Percentiles rank a stretch among this genome's conserved stretches.
These are phyloP conservation scores for Apiospora hydei DNA, from an alignment of 2,329 filamentous ascomycete genomes.

Conservation along the genomic window DNA sequence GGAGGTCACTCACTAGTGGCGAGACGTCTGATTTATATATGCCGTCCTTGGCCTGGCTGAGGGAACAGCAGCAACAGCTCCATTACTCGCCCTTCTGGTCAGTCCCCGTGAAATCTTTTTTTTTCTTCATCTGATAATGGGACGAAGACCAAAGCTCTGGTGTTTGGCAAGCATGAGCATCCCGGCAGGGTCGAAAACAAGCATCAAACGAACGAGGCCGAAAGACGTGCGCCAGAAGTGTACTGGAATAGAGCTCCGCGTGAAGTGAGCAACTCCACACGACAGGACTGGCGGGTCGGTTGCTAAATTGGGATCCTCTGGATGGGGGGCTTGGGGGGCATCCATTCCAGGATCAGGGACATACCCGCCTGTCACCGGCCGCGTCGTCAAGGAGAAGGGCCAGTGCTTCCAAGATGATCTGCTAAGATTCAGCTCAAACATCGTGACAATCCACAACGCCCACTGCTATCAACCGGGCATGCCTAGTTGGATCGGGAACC, in stretches of 20 bases:
- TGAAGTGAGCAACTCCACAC: slow-evolving; percentile 32
- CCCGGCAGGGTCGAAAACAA: slow-evolving; percentile 52
- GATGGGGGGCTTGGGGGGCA: slow-evolving; percentile 16
- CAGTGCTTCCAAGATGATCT: slow-evolving; percentile 20
- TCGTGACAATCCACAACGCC: slow-evolving; percentile 4
- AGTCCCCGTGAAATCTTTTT: slow-evolving; percentile 21
- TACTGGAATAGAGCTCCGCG: slow-evolving; percentile 29
- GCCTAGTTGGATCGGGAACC: slow-evolving; percentile 9
- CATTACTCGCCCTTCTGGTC: slow-evolving; percentile 15
- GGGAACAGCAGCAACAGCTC: slow-evolving; percentile 17
- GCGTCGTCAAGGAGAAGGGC: slow-evolving; percentile 16
- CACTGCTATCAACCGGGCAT: slow-evolving; percentile 15
- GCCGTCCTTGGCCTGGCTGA: slow-evolving; percentile 1
- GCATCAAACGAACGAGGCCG: slow-evolving; percentile 51
- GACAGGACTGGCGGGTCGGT: slow-evolving; percentile 27
- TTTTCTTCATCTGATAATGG: slow-evolving; percentile 26
- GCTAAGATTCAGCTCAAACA: slow-evolving; percentile 23
- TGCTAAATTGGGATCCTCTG: slow-evolving; percentile 29
- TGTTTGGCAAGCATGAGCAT: slow-evolving; percentile 51
- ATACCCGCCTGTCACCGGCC: slow-evolving; percentile 18
- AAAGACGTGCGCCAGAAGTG: slow-evolving; percentile 32
- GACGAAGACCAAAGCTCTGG: slow-evolving; percentile 34
- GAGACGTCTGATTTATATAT: slow-evolving; percentile 29
- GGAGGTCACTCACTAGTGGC: slow-evolving; percentile 3
- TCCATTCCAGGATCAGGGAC: slow-evolving; percentile 17